These are phyloP conservation scores for Suillus alpinus DNA, from an alignment of 768 basidiomycete genomes.

Conservation along the genomic window DNA sequence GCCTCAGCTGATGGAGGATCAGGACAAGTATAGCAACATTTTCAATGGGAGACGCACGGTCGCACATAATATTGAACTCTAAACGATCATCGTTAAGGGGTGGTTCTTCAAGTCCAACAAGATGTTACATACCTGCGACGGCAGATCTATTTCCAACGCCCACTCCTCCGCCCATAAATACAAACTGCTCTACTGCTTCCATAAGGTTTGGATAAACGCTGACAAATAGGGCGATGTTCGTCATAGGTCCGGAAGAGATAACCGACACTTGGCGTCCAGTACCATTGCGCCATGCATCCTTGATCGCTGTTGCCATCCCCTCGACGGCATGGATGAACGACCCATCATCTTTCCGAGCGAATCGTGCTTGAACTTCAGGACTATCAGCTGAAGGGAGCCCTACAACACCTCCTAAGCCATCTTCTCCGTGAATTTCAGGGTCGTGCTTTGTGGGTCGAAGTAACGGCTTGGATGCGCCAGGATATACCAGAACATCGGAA, in stretches of 20 bases:
- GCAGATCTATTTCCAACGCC: slow-evolving; percentile 80
- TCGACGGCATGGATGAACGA: slow-evolving; percentile 54
- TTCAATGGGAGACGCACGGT: slow-evolving; percentile 51
- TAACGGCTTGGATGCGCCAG: slow-evolving; percentile 70
- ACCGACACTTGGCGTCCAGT: slow-evolving; percentile 60
- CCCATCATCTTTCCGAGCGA: slow-evolving; percentile 44
- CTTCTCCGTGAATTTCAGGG: slow-evolving; percentile 77
- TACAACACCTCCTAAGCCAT: slow-evolving; percentile 83
- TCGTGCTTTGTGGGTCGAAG: slow-evolving; percentile 60
- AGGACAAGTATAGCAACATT: background rate
- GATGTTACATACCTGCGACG: slow-evolving; percentile 51
- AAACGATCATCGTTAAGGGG: background rate
- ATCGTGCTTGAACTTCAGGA: slow-evolving; percentile 47
- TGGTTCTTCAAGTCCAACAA: background rate
- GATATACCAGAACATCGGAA: slow-evolving; percentile 54
- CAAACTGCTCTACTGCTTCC: slow-evolving; percentile 46
- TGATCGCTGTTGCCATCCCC: slow-evolving; percentile 61
- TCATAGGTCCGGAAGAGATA: slow-evolving; percentile 81
- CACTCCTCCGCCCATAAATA: slow-evolving; percentile 89
- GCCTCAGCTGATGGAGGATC: slow-evolving; percentile 59
- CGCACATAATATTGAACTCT: slow-evolving; percentile 83
- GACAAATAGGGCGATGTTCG: slow-evolving; percentile 73
- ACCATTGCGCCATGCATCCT: slow-evolving; percentile 54
- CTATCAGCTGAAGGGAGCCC: slow-evolving; percentile 57
- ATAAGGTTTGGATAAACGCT: slow-evolving; percentile 54